phyloP scores from a whole-genome alignment of 345 rosid species.

The Syzygium aromaticum region DNA sequence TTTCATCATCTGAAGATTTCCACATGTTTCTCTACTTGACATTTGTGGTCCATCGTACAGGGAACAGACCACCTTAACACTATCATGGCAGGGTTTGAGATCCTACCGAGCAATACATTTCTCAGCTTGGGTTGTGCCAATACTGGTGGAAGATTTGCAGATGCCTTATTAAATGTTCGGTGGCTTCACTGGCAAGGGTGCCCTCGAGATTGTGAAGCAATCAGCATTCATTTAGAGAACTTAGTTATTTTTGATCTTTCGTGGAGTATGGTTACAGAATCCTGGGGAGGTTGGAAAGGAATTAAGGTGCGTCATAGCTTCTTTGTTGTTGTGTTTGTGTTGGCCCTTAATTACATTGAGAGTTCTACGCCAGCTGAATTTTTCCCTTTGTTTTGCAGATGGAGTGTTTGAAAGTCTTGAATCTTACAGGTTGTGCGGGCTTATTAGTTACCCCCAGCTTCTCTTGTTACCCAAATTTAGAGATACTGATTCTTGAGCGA shows the following conservation, averaged over 20 bases:
- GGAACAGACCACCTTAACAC: neutral
- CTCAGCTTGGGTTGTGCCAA: neutral
- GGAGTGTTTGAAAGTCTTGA: neutral
- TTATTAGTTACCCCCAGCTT: neutral
- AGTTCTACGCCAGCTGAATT: neutral
- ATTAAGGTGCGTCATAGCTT: neutral
- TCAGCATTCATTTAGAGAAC: neutral
- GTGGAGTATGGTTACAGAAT: neutral
- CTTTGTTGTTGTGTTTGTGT: neutral
- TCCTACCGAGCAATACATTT: neutral
- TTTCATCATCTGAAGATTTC: neutral
- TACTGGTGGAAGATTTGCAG: neutral
- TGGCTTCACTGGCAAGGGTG: neutral
- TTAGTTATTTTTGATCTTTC: neutral
- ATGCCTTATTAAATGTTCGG: neutral
- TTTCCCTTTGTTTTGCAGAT: neutral
- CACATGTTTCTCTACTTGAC: neutral
- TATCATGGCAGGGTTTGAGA: neutral
- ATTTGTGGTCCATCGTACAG: neutral
- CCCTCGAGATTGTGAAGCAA: neutral
- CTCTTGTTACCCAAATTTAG: neutral
- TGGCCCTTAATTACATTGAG: neutral
- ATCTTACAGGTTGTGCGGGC: neutral
- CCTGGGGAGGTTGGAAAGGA: neutral
- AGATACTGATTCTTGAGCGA: neutral